Evolutionary conservation across 768 basidiomycete genomes (phyloP), one percentile per base, ranked within the genome.

Genomic region (Obba rivulosa): DNA sequence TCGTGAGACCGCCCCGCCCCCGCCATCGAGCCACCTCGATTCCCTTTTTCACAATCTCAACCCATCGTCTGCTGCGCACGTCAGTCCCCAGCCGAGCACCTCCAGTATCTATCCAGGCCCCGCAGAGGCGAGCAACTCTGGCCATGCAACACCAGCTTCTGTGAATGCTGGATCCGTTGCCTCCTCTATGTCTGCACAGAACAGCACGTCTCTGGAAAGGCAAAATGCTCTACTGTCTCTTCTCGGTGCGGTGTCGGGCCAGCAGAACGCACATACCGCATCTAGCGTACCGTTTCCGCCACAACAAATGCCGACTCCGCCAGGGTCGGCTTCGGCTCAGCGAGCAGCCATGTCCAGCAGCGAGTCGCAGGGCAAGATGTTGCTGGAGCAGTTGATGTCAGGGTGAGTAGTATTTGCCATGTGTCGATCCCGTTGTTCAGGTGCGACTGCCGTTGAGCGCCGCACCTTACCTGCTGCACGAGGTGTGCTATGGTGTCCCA

Each of bases 331-430:
- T 10, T 61, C 58, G 16, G 72, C 76, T 53, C 66, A 80, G 59
- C 28, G 28, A 31, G 71, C 81, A 13, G 73, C 73, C 46, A 76
- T 80, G 3, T 69, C 77, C 11, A 78, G 75, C 52, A 62, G 75
- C 56, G 84, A 87, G 52, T 66, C 78, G 0, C 85, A 87, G 62
- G 82, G 83, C 49, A 87, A 89, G 68, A 72, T 81, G 51, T 63
- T 91, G 56, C 67, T 92, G 51, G 88, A 92, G 55, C 85, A 89
- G 61, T 70, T 92, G 51, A 87, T 92, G 81, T 73, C 81, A 48
- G 83, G 85, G 88, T 91, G 62, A 68, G 84, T 73, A 14, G 51
- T 47, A 23, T 48, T 54, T 49, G n/a, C 34, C 3, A 48, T 49
- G 40, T n/a, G 17, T 52, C 46, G 43, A 45, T 41, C 49, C 45